A percentile compares a stretch with the other conserved stretches of the same genome.
Conservation (phyloP, 129 eudicot genomes). For the Smallanthus sonchifolius region DNA sequence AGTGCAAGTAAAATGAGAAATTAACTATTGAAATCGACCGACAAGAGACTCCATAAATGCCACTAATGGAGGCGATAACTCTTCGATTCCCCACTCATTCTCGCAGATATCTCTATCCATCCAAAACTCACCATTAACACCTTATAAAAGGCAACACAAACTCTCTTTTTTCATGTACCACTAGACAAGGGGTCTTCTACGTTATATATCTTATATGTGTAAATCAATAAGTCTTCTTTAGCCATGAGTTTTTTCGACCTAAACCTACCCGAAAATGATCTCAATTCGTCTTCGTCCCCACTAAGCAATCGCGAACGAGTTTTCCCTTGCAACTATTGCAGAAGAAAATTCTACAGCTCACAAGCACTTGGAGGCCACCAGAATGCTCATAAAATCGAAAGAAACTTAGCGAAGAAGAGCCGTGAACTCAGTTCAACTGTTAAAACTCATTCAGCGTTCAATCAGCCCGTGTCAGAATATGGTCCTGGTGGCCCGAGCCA, state of each 20-base stretch:
- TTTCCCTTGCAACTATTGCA: slow-evolving; percentile 72
- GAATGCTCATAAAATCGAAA: slow-evolving; percentile 81
- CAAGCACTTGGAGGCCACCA: slow-evolving; percentile 98
- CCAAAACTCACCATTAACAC: slow-evolving; percentile 21
- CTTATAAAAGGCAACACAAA: slow-evolving; percentile 27
- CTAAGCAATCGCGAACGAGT: slow-evolving; percentile 36
- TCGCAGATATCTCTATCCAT: slow-evolving; percentile 23
- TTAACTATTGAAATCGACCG: slow-evolving; percentile 32
- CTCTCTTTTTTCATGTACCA: slow-evolving; percentile 14
- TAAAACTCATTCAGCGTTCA: slow-evolving; percentile 27
- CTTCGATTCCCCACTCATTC: slow-evolving; percentile 62
- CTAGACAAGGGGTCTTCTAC: background rate
- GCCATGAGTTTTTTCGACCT: slow-evolving; percentile 56
- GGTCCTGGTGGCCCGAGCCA: slow-evolving; percentile 26
- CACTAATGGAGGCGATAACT: slow-evolving; percentile 58
- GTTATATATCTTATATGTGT: background rate
- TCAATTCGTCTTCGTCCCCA: slow-evolving; percentile 40
- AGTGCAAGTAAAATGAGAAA: slow-evolving; percentile 1
- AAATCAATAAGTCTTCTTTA: background rate
- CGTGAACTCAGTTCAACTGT: slow-evolving; percentile 37
- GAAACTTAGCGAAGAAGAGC: slow-evolving; percentile 71
- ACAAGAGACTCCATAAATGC: slow-evolving; percentile 55
- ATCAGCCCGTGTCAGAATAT: slow-evolving; percentile 8
- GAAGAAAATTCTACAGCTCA: slow-evolving; percentile 73
- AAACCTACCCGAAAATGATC: slow-evolving; percentile 37